phyloP scores from a whole-genome alignment of 2,329 filamentous ascomycete genomes.

The Stromatinia cepivora region DNA sequence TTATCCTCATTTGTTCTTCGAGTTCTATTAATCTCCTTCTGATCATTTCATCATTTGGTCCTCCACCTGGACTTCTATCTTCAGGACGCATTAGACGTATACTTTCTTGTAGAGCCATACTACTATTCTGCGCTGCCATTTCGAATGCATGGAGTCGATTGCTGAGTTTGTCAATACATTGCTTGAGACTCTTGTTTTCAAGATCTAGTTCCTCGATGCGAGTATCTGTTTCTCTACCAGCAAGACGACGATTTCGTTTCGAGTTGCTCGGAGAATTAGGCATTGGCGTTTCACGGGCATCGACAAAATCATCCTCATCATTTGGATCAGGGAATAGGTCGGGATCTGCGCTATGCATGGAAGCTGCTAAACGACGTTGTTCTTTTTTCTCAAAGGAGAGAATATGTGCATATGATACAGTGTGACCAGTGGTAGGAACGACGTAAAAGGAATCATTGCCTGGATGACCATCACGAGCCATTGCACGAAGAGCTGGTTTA shows the following conservation, averaged over 20 bases:
- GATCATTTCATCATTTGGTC: conserved; percentile 47
- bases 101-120: conserved; percentile 83
- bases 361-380: conserved; percentile 58
- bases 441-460: conserved; percentile 84
- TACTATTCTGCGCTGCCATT: conserved; percentile 83
- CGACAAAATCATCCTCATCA: conserved; percentile 87
- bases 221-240: conserved; percentile 43
- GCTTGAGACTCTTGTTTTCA: conserved; percentile 84
- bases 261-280: conserved; percentile 47
- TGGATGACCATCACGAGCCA: conserved; percentile 67
- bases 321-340: conserved; percentile 50
- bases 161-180: conserved; percentile 81
- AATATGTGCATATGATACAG: conserved; percentile 90
- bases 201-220: conserved; percentile 81
- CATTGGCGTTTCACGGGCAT: conserved; percentile 68
- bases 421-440: conserved; percentile 87
- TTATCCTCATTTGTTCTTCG: conserved; percentile 62
- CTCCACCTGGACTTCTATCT: conserved; percentile 25
- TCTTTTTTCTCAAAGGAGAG: conserved; percentile 69
- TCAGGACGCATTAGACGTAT: conserved; percentile 61
- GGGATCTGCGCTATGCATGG: conserved; percentile 44
- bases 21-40: conserved; percentile 60
- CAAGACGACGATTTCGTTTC: conserved; percentile 33
- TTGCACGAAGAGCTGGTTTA: conserved; percentile 76
- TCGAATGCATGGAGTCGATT: conserved; percentile 92